Evolutionary conservation across 805 yeast genomes (phyloP).

Genomic region (Yamadazyma laniorum): DNA sequence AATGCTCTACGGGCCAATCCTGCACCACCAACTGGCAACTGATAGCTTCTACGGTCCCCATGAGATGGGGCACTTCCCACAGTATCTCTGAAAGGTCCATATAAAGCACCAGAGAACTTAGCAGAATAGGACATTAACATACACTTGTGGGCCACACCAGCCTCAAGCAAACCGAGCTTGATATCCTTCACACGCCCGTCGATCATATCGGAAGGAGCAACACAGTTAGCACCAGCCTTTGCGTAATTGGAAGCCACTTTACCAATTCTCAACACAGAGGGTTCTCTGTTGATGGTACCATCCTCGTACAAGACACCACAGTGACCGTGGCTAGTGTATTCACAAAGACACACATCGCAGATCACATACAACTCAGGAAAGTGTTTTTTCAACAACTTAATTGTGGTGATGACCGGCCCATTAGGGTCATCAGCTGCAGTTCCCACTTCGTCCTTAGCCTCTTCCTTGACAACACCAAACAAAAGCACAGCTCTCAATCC

Average conservation of each 20-base stretch:
- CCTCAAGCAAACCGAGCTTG: constrained; percentile 77
- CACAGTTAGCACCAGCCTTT: constrained; percentile 90
- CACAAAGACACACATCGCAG: constrained; percentile 96
- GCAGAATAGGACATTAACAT: constrained; percentile 94
- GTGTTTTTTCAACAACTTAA: constrained; percentile 56
- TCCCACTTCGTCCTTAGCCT: constrained; percentile 76
- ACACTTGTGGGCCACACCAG: constrained; percentile 80
- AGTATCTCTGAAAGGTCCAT: constrained; percentile 98
- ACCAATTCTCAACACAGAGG: constrained; percentile 78
- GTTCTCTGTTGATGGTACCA: constrained; percentile 75
- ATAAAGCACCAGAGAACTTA: constrained; percentile 84
- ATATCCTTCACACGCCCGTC: constrained; percentile 92
- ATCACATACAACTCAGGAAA: constrained; percentile 85
- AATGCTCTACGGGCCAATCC: constrained; percentile 94
- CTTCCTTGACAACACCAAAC: constrained; percentile 82
- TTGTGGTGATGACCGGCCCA: constrained; percentile 88
- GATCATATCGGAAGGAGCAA: constrained; percentile 97
- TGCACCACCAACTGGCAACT: constrained; percentile 87
- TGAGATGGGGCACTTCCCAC: constrained; percentile 87
- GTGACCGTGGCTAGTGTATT: constrained; percentile 96
- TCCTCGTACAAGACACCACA: constrained; percentile 90
- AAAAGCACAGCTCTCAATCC: constrained; percentile 85
- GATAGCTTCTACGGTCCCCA: constrained; percentile 93
- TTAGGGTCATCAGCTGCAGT: constrained; percentile 93
- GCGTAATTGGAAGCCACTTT: constrained; percentile 96